Evolutionary conservation across 176 grass and related monocot genomes (phyloP).

Genomic region (Melocanna baccifera): DNA sequence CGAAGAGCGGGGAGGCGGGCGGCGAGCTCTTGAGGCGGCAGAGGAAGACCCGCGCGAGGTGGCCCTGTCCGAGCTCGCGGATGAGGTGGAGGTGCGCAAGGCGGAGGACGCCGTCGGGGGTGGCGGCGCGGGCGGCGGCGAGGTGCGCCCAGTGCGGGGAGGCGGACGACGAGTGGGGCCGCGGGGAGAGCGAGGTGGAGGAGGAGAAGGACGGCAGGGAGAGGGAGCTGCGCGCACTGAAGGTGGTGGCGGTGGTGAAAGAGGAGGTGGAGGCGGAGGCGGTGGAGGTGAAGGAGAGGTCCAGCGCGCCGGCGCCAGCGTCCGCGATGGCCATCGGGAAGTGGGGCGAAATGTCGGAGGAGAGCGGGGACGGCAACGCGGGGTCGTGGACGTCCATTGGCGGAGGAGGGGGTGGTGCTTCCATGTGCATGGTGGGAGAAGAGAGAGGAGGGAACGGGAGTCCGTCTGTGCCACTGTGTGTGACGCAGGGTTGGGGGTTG

Average conservation of each 20-base stretch:
- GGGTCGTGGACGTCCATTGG: conserved; percentile 38
- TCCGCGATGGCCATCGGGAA: conserved; percentile 13
- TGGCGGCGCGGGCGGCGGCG: conserved; percentile 37
- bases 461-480: not conserved
- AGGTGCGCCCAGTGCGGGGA: conserved; percentile 64
- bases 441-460: not conserved
- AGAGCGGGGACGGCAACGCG: conserved; percentile 29
- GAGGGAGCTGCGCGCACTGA: conserved; percentile 77
- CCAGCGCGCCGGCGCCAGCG: conserved; percentile 20
- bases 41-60: conserved; percentile 84
- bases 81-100: conserved; percentile 72
- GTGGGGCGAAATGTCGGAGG: conserved; percentile 27
- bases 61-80: conserved; percentile 74
- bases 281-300: conserved; percentile 77
- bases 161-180: conserved; percentile 58
- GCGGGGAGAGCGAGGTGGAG: conserved; percentile 55
- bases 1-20: conserved; percentile 49
- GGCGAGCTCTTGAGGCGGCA: conserved; percentile 71
- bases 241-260: conserved; percentile 67
- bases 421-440: conserved; percentile 38
- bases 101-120: conserved; percentile 64
- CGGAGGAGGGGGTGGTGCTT: not conserved
- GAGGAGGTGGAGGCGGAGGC: conserved; percentile 51
- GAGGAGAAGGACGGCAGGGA: conserved; percentile 77
- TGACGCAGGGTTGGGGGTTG: not conserved